Evolutionary conservation across 345 rosid species (phyloP).

Genomic region (Camelina neglecta): DNA sequence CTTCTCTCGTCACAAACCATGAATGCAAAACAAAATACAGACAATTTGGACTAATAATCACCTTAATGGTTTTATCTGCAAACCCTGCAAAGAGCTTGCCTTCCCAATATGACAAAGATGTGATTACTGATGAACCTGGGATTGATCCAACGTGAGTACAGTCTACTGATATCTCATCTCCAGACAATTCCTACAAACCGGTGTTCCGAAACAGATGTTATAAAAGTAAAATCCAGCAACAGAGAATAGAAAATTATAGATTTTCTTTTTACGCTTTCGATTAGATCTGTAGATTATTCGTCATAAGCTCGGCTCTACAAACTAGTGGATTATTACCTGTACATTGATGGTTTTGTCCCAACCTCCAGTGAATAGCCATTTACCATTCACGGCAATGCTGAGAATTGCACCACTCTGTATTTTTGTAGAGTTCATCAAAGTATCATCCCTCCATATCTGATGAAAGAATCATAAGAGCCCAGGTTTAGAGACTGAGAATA

Average conservation of each 20-base stretch:
- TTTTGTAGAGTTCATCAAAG: constrained; percentile 56
- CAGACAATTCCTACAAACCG: constrained; percentile 66
- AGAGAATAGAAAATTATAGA: neutral
- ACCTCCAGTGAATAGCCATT: constrained; percentile 79
- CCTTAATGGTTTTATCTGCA: constrained; percentile 73
- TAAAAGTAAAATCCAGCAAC: neutral
- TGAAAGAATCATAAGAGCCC: constrained; percentile 3
- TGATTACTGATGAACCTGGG: constrained; percentile 65
- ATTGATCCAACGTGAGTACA: constrained; percentile 67
- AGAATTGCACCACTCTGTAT: constrained; percentile 70
- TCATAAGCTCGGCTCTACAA: neutral
- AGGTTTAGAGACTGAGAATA: constrained; percentile 28
- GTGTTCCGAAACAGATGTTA: neutral
- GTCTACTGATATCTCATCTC: constrained; percentile 67
- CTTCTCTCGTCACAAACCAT: constrained; percentile 11
- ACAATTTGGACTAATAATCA: constrained; percentile 25
- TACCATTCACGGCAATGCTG: constrained; percentile 57
- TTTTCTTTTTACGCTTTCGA: neutral
- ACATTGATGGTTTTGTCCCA: constrained; percentile 79
- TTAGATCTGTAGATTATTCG: neutral
- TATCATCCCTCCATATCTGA: constrained; percentile 84
- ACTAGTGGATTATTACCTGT: constrained; percentile 55
- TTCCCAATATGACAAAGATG: constrained; percentile 68
- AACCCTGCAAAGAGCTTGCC: constrained; percentile 85
- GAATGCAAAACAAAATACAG: neutral